Base-by-base conservation (phyloP, 768 basidiomycete genomes). In the Suillus alpinus region DNA sequence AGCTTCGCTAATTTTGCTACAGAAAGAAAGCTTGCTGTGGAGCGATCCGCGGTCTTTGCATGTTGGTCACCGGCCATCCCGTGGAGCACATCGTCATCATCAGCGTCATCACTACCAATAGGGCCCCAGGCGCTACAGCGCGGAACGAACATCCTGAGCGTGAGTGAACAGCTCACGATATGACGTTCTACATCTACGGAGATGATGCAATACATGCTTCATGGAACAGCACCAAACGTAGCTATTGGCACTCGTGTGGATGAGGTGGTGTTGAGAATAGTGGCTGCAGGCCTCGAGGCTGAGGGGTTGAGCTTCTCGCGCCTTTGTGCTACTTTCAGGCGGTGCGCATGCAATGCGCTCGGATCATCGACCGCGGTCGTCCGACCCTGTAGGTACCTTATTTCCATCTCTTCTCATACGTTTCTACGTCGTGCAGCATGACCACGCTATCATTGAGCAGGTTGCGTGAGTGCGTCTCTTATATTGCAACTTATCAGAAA, bases 211-310 rank as follows among this genome's bases (percentile, higher is more conserved):
- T 64, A 31, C 31, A 46, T 37, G 32, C 59, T 26, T 29, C 36
- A 56, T 60, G 47, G 31, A 31, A 55, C 34, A 49, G 31, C 37
- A 57, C 41, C 37, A 46, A 46, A 46, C 13, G 44, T 46, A 46
- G 20, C 12, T 20, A 31, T 50, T 2, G 13, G 16, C 14, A 23
- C 32, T 56, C 44, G 60, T 58, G 56, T 43, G 37, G 18, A 49
- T 12, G 56, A 23, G 44, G 13, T 36, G 16, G 57, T 46, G 29
- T 57, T 36, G 49, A 61, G 46, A 49, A 58, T 58, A 61, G 60
- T 59, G 60, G n/a, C 56, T 49, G 29, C 39, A 56, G 5, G 47
- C 69, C 65, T 62, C 62, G 67, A 62, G 60, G 65, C 44, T 18
- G 23, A 31, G 47, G 59, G 50, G 51, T n/a, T n/a, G 60, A 57